These are phyloP conservation scores for Claviceps purpurea DNA, from an alignment of 2,329 filamentous ascomycete species.

Conservation along the genomic window DNA sequence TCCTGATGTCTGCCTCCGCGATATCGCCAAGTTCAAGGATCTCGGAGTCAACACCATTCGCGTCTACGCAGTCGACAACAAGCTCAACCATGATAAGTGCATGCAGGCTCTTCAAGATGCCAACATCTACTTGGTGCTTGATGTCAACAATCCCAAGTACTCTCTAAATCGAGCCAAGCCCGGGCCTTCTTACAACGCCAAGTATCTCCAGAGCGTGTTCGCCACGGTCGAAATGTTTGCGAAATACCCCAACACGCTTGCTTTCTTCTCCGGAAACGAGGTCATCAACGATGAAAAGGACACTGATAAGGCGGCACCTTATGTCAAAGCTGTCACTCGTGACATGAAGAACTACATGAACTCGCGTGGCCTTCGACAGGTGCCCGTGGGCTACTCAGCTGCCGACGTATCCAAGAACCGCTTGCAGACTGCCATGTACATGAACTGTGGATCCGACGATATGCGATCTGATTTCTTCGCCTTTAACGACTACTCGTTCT, in stretches of 20 bases:
- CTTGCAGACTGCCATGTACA: constrained; percentile 74
- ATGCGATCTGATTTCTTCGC: constrained; percentile 80
- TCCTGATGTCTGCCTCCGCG: constrained; percentile 55
- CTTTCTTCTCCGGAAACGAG: constrained; percentile 75
- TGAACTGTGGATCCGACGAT: constrained; percentile 83
- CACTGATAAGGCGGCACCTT: constrained; percentile 54
- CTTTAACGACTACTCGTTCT: constrained; percentile 86
- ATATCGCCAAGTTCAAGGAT: constrained; percentile 70
- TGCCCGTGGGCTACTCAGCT: constrained; percentile 64
- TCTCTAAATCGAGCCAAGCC: constrained; percentile 70
- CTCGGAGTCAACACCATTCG: constrained; percentile 84
- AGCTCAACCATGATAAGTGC: constrained; percentile 65
- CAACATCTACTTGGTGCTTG: constrained; percentile 83
- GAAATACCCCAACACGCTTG: constrained; percentile 74
- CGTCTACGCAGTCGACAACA: constrained; percentile 88
- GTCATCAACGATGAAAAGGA: constrained; percentile 55
- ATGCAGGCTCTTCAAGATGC: constrained; percentile 71
- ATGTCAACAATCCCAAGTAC: constrained; percentile 83
- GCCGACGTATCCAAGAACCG: constrained; percentile 80
- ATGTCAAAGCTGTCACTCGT: constrained; percentile 66
- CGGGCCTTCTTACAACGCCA: constrained; percentile 73
- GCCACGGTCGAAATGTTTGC: constrained; percentile 76
- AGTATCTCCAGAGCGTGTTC: constrained; percentile 74
- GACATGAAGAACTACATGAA: constrained; percentile 62
- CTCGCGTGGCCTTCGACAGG: constrained; percentile 44